Evolutionary conservation across 2,329 filamentous ascomycete species (phyloP).

Genomic region (Exophiala viscosa): DNA sequence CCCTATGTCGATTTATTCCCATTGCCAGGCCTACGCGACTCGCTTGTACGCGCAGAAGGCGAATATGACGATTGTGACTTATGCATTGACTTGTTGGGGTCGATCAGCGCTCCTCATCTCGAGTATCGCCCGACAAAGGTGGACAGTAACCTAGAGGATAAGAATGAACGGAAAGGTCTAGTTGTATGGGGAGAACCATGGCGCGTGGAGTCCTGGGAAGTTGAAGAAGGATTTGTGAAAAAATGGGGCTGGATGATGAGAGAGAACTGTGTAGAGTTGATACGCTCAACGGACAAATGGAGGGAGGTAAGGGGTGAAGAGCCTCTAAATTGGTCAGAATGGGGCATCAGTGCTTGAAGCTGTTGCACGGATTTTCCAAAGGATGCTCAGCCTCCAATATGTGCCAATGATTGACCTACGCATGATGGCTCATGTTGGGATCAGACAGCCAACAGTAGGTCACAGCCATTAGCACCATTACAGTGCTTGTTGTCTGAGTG

Average conservation of each 20-base stretch:
- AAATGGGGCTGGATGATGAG: constrained; percentile 31
- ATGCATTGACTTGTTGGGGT: constrained; percentile 26
- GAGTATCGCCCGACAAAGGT: neutral
- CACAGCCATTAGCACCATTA: too few relatives aligned
- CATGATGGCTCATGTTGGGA: too few relatives aligned
- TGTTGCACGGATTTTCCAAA: neutral
- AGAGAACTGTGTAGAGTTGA: constrained; percentile 28
- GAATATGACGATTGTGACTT: constrained; percentile 29
- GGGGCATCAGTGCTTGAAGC: neutral
- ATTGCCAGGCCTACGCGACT: constrained; percentile 28
- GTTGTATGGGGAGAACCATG: constrained; percentile 34
- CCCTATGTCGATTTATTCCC: constrained; percentile 34
- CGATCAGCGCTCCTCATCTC: neutral
- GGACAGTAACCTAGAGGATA: neutral
- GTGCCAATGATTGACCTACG: too few relatives aligned
- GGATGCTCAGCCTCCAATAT: neutral
- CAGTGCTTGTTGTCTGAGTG: too few relatives aligned
- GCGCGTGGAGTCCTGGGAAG: constrained; percentile 32
- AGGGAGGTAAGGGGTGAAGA: constrained; percentile 27
- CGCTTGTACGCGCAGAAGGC: constrained; percentile 21
- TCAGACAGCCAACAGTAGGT: too few relatives aligned
- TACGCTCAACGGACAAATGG: constrained; percentile 31
- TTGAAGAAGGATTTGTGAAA: constrained; percentile 29
- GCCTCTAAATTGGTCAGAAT: neutral
- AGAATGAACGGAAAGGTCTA: constrained; percentile 22